Conservation (phyloP, 2,329 filamentous ascomycete genomes). For the Ilyonectria destructans region DNA sequence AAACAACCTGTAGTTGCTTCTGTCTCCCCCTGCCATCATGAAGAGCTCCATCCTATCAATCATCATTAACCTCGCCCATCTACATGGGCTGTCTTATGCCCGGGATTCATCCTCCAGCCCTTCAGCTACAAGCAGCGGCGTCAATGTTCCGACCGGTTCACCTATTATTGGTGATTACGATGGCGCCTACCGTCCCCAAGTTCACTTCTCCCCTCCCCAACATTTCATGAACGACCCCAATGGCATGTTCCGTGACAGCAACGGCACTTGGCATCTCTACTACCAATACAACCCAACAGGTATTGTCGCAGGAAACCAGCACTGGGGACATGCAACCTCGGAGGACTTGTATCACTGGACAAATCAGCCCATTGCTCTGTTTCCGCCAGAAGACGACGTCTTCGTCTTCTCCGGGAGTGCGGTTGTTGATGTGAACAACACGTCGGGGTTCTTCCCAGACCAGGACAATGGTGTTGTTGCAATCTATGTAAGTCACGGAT, state of each 20-base stretch:
- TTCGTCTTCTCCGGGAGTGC: conserved; percentile 70
- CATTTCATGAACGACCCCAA: conserved; percentile 77
- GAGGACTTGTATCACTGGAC: conserved; percentile 75
- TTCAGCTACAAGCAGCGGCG: neutral
- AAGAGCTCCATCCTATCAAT: neutral
- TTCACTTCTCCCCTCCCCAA: conserved; percentile 70
- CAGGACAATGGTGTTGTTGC: conserved; percentile 76
- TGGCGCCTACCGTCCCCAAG: conserved; percentile 63
- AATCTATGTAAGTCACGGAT: conserved; percentile 51
- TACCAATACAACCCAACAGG: conserved; percentile 70
- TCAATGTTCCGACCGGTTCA: conserved; percentile 41
- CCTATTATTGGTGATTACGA: conserved; percentile 47
- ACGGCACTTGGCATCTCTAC: conserved; percentile 75
- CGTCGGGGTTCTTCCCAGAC: conserved; percentile 75
- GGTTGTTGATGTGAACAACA: conserved; percentile 76
- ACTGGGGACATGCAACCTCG: conserved; percentile 79
- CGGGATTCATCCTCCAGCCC: neutral
- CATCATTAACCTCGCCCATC: neutral
- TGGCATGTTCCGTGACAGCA: conserved; percentile 72
- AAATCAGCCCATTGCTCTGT: conserved; percentile 76
- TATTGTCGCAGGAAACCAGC: conserved; percentile 70
- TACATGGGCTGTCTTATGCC: neutral
- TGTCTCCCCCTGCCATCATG: neutral
- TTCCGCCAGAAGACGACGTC: conserved; percentile 60
- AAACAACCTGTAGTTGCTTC: neutral